Percentiles rank a stretch among this genome's conserved stretches.
Conservation (phyloP, 352 stramenopile genomes). For the Phytopythium boreale region DNA sequence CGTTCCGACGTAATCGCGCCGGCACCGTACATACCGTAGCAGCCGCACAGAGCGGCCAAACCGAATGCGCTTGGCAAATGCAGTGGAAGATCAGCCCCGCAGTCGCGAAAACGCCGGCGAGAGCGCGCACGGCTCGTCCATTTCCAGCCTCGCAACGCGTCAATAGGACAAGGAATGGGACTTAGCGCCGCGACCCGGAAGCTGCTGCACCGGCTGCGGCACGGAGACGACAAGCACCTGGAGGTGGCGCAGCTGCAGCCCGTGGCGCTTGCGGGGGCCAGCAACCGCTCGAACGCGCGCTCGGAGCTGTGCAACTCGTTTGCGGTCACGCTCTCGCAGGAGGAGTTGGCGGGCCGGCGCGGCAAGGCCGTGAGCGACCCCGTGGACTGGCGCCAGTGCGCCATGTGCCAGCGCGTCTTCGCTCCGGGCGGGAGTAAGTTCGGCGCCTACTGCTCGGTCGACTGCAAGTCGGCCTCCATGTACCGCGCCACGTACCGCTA, state of each 20-base stretch:
- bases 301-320: slow-evolving; percentile 70
- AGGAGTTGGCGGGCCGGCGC: slow-evolving; percentile 29
- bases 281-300: slow-evolving; percentile 37
- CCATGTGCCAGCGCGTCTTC: slow-evolving; percentile 62
- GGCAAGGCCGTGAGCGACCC: slow-evolving; percentile 54
- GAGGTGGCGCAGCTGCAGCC: slow-evolving; percentile 55
- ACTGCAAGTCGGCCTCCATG: slow-evolving; percentile 73
- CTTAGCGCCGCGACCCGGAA: slow-evolving; percentile 40
- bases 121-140: no score
- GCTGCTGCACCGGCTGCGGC: slow-evolving; percentile 45
- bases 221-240: slow-evolving; percentile 46
- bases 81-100: neutral
- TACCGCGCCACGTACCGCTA: slow-evolving; percentile 24
- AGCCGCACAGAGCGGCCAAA: no score
- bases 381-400: slow-evolving; percentile 43
- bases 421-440: slow-evolving; percentile 47
- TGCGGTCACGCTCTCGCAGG: slow-evolving; percentile 35
- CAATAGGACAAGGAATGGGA: slow-evolving; percentile 28
- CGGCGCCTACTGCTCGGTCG: slow-evolving; percentile 62
- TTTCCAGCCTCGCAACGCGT: neutral
- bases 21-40: no score
- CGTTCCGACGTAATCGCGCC: no score
- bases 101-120: neutral
- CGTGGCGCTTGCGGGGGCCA: slow-evolving; percentile 67
- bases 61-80: no score